Percentiles rank a stretch among this genome's conserved stretches.
Evolutionary conservation across 2,329 filamentous ascomycete species (phyloP).

Genomic region (Mycosphaerella arachidis): DNA sequence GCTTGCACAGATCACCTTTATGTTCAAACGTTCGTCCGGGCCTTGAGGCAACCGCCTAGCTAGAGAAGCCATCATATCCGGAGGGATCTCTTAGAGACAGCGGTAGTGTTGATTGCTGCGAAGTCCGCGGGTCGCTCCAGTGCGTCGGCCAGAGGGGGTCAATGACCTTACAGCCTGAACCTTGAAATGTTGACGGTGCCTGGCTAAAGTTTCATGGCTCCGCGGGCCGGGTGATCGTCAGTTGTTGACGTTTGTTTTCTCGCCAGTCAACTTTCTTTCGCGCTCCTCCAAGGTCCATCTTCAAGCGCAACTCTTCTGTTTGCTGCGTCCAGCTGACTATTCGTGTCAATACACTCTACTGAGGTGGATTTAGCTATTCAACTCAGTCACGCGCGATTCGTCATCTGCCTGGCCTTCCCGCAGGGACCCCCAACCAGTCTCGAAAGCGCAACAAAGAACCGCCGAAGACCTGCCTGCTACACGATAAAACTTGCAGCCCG

Average conservation of each 20-base stretch:
- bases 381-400: conserved; percentile 29
- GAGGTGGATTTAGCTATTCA: conserved; percentile 35
- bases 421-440: not conserved
- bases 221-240: not conserved
- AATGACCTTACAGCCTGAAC: not conserved
- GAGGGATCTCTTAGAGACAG: too few species aligned
- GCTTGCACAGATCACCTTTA: too few species aligned
- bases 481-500: not conserved
- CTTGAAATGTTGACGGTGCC: not conserved
- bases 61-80: too few species aligned
- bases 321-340: conserved; percentile 15
- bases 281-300: not conserved
- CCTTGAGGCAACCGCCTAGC: too few species aligned
- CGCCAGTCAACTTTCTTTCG: not conserved
- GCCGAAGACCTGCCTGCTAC: not conserved
- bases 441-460: conserved; percentile 18
- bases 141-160: too few species aligned
- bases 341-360: conserved; percentile 18
- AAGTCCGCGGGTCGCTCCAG: too few species aligned
- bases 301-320: not conserved
- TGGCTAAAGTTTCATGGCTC: not conserved
- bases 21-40: too few species aligned
- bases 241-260: not conserved
- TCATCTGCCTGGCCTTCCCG: conserved; percentile 12
- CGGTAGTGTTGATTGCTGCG: too few species aligned